Evolutionary conservation across 352 stramenopile genomes (phyloP).

Genomic region (Pythium coloratum): DNA sequence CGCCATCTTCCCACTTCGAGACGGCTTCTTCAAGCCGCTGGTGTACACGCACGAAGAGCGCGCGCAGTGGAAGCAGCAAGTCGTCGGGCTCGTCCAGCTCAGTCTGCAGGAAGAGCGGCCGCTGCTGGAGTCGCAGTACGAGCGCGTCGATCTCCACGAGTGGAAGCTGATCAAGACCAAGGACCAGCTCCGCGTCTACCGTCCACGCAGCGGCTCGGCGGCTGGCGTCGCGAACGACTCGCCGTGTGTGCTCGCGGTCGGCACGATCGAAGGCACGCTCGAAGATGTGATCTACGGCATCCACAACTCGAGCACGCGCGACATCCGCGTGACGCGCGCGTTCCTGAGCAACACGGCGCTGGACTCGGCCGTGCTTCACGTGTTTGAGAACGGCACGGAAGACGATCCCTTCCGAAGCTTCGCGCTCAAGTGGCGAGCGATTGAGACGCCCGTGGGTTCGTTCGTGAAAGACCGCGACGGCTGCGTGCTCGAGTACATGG

Average conservation of each 20-base stretch:
- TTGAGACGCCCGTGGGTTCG: slow-evolving; percentile 10
- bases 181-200: slow-evolving; percentile 29
- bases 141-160: slow-evolving; percentile 1
- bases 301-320: slow-evolving; percentile 22
- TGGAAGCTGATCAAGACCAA: slow-evolving; percentile 27
- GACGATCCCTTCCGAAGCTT: slow-evolving; percentile 27
- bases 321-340: slow-evolving; percentile 26
- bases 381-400: slow-evolving; percentile 22
- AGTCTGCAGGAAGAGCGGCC: slow-evolving; percentile 16
- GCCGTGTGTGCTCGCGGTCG: slow-evolving; percentile 21
- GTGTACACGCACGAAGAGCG: slow-evolving; percentile 16
- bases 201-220: slow-evolving; percentile 2
- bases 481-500: slow-evolving; percentile 29
- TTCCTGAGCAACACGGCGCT: slow-evolving; percentile 26
- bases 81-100: slow-evolving; percentile 14
- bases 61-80: slow-evolving; percentile 14
- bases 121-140: slow-evolving; percentile 12
- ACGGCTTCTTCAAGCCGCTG: slow-evolving; percentile 27
- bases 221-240: not conserved
- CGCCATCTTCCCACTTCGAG: slow-evolving; percentile 21
- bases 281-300: slow-evolving; percentile 31
- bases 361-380: slow-evolving; percentile 27
- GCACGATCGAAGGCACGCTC: slow-evolving; percentile 30
- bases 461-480: slow-evolving; percentile 28
- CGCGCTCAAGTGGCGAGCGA: slow-evolving; percentile 31